Evolutionary conservation across 169 alveolate genomes (phyloP), one percentile per base, ranked within the genome.

Genomic region (Eimeria brunetti): DNA sequence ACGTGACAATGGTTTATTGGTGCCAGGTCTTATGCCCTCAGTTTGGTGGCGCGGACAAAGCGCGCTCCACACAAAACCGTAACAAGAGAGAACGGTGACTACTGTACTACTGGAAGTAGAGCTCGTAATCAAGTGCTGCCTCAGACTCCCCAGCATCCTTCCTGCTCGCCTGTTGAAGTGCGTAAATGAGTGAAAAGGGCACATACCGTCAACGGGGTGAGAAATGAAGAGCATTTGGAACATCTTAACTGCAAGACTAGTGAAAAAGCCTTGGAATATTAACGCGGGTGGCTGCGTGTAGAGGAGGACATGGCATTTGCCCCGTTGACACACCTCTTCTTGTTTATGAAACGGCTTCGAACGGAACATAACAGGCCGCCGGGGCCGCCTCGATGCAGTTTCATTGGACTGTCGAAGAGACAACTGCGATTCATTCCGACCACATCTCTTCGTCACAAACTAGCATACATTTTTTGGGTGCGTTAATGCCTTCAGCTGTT

Each of bases 111-210:
- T 83, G 90, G 56, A 83, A 83, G 90, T 83, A 83, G 1, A 83
- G 90, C 51, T 83, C 75, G 90, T 83, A 83, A 30, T 83, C 90
- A 16, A 83, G 71, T 24, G 90, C 90, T 38, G 90, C 90, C 67
- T 83, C 90, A 1, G 90, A 83, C 33, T 83, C 75, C 75, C 90
- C 90, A 56, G 56, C 41, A 7, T 83, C 90, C 90, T 83, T 83
- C 56, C 71, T 83, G 22, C 58, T 83, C 46, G 76, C 76, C 90
- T 83, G 69, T 27, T 20, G 41, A 75, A 22, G 27, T 67, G 30
- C 56, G 44, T 38, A 38, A 51, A 73, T 38, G 53, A 0, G 33
- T 38, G n/a, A 20, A 36, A 38, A 38, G 38, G 1, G 22, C 18
- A 11, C 38, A 80, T 0, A 67, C 14, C 30, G n/a, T 16, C 90